Base-by-base conservation (phyloP, 805 yeast species). In the Candida pseudofarinosa region DNA sequence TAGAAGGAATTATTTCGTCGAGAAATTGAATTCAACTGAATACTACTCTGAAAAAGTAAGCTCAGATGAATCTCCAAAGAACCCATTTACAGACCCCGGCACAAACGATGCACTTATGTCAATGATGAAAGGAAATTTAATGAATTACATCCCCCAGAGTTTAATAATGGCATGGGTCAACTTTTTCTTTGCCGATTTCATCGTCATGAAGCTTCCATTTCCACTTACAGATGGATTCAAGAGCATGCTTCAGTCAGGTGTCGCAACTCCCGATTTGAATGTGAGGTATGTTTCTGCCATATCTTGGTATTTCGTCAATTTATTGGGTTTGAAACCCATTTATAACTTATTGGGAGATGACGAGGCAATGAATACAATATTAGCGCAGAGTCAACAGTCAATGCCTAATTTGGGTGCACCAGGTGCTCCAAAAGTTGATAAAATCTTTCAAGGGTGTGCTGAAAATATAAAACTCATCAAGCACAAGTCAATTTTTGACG, bases 111-210 rank as follows among this genome's bases (percentile, higher is more conserved):
- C 82, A 17, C 67, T 93, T 73, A 72, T 83, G 71, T 76, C 74
- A 38, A 82, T 87, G 83, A 77, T 89, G 45, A 88, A 88, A 58
- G 83, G 84, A 6, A 90, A 88, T 58, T 67, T 88, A 49, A 83
- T 90, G 57, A 87, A 81, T 63, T 87, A 83, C 59, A 77, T 89
- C 15, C 97, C 98, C 1, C 98, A 93, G 66, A 88, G 97, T 0
- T 62, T 90, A 33, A 85, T 90, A 50, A 90, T 93, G 97, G 88
- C 89, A 56, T 93, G 97, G 96, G 91, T 91, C 47, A 88, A 87
- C 56, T 86, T 81, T 55, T 90, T 91, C 67, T 93, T 88, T 62
- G 88, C 91, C 12, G 97, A 97, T 0, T 88, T 89, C 49, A 82
- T 90, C 13, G 78, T 88, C 38, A 85, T 70, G 74, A 69, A 65